Conservation (phyloP, 2,329 filamentous ascomycete species). For the Didymella sp. region DNA sequence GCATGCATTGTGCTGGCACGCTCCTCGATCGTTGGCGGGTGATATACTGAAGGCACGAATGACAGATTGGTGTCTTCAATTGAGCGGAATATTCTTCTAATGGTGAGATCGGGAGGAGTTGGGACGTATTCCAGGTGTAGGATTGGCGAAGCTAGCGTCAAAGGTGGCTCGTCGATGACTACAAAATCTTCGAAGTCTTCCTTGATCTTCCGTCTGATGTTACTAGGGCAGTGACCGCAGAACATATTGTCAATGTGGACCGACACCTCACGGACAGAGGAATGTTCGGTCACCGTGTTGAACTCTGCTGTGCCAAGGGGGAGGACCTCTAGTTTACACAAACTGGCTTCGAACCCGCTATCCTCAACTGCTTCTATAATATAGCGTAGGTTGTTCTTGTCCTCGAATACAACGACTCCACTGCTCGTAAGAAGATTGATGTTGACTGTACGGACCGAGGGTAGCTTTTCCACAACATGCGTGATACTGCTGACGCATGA, state of each 20-base stretch:
- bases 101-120: conserved; percentile 70
- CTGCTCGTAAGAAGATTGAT: conserved; percentile 62
- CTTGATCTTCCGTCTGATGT: conserved; percentile 62
- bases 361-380: conserved; percentile 62
- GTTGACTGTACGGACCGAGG: conserved; percentile 57
- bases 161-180: conserved; percentile 62
- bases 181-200: conserved; percentile 58
- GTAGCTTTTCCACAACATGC: conserved; percentile 55
- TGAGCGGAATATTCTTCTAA: conserved; percentile 73
- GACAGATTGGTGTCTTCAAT: conserved; percentile 71
- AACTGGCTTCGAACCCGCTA: conserved; percentile 51
- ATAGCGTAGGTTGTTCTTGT: conserved; percentile 52
- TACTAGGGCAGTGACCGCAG: conserved; percentile 55
- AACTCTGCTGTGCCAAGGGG: background rate
- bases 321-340: conserved; percentile 44
- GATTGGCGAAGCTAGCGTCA: conserved; percentile 66
- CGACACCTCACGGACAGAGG: conserved; percentile 40
- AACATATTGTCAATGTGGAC: conserved; percentile 55
- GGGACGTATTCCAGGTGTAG: conserved; percentile 76
- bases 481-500: conserved; percentile 62
- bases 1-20: conserved; percentile 75
- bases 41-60: conserved; percentile 74
- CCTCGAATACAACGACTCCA: conserved; percentile 58
- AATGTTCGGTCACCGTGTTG: conserved; percentile 22
- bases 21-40: conserved; percentile 84